These are phyloP conservation scores for Chlorophyllum brunneum DNA, from an alignment of 768 basidiomycete species.

Conservation along the genomic window DNA sequence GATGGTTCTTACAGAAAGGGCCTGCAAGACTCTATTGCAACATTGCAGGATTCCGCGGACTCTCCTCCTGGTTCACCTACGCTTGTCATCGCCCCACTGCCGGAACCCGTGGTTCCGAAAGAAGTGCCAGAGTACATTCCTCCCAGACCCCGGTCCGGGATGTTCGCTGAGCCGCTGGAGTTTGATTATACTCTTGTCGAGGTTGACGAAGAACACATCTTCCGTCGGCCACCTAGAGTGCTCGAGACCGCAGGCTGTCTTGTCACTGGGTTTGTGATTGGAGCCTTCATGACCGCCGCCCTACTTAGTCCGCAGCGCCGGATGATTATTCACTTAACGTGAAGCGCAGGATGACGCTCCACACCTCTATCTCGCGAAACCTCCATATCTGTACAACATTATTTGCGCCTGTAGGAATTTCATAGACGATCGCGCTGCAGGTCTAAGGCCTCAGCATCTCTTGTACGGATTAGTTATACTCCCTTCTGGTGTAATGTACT, in stretches of 20 bases:
- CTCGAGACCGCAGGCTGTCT: slow-evolving; percentile 34
- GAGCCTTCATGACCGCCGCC: slow-evolving; percentile 29
- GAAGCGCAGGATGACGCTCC: not conserved
- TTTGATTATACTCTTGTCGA: not conserved
- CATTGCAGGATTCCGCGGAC: not conserved
- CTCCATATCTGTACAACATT: not conserved
- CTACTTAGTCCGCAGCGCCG: slow-evolving; percentile 30
- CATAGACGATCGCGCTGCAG: too few species aligned
- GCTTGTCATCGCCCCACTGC: not conserved
- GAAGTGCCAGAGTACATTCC: slow-evolving; percentile 12
- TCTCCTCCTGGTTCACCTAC: slow-evolving; percentile 1
- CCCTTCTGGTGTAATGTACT: too few species aligned
- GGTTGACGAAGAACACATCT: slow-evolving; percentile 12
- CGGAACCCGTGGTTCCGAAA: not conserved
- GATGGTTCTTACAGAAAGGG: slow-evolving; percentile 5
- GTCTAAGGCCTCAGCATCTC: too few species aligned
- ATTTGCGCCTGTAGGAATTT: too few species aligned
- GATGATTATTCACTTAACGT: slow-evolving; percentile 28
- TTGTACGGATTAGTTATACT: too few species aligned
- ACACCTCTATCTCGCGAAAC: not conserved
- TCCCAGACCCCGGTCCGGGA: slow-evolving; percentile 11
- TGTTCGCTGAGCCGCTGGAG: slow-evolving; percentile 13
- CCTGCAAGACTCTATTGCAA: not conserved
- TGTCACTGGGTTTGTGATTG: slow-evolving; percentile 51
- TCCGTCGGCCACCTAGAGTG: slow-evolving; percentile 19